Base-by-base conservation (phyloP, 441 rosid species). In the Bruguiera hainesii region DNA sequence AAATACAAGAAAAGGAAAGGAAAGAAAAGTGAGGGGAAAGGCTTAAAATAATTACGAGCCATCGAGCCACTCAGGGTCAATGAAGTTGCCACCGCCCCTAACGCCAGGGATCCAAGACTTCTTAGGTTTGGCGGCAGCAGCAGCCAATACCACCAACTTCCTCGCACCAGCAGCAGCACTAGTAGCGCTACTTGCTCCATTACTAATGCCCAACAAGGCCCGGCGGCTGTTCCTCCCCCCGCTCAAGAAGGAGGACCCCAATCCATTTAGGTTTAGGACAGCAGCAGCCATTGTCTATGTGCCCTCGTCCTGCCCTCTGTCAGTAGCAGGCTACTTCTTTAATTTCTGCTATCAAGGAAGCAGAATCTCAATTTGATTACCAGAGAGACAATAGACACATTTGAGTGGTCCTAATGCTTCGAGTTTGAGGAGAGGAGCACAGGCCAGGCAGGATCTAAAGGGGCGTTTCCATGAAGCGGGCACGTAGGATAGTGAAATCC, bases 21-120 rank as follows among this genome's bases (percentile, higher is more conserved):
- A 8, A 0, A 10, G 19, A 3, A 35, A 57, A 65, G 18, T 49
- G 9, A 51, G 48, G 28, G 39, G 28, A 53, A 8, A 37, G 46
- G 4, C 15, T 52, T 53, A 19, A 53, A 23, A 53, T 25, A 84
- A 96, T 83, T 84, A 93, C 98, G 98, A 94, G 84, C 97, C 98
- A 78, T 94, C 98, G 49, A 94, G 98, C 97, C 98, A 94, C 65
- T 89, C 98, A 0, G 98, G 98, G 86, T 94, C 84, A 37, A 85
- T 29, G 66, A 94, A 78, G 91, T 84, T 89, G 77, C 97, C 96
- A 26, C 96, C 96, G 26, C 83, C 89, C 81, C 8, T 94, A 59
- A 94, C 98, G 8, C 30, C 92, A 23, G 98, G 98, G 72, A 94
- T 71, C 98, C 98, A 94, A 7, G 98, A 94, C 57, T 91, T 89